These are phyloP conservation scores for Meripilus lineatus DNA, from an alignment of 1,284 basidiomycete species.

Conservation along the genomic window DNA sequence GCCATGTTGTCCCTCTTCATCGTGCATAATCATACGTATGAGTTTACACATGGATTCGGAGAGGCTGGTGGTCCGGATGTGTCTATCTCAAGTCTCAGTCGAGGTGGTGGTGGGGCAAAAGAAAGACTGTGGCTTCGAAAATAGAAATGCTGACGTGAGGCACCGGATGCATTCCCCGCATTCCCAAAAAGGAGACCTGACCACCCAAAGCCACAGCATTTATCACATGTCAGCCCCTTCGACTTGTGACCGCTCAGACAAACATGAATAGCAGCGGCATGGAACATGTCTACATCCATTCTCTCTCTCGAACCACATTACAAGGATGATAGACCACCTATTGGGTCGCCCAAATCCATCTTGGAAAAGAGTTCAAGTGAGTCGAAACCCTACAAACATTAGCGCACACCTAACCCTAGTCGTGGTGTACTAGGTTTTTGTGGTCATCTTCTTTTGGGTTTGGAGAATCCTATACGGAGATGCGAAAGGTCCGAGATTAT, in stretches of 20 bases:
- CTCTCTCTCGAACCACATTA: slow-evolving; percentile 12
- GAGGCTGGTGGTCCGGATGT: no score
- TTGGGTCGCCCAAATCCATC: slow-evolving; percentile 33
- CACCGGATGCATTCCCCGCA: no score
- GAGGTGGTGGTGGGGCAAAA: no score
- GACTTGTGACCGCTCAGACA: not conserved
- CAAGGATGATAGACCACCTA: slow-evolving; percentile 34
- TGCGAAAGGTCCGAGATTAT: slow-evolving; percentile 57
- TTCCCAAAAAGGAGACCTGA: not conserved
- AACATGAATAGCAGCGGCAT: not conserved
- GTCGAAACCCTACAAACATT: no score
- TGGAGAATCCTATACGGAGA: slow-evolving; percentile 75
- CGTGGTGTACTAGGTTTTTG: slow-evolving; percentile 64
- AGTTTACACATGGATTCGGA: no score
- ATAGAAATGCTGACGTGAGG: no score
- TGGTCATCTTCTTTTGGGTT: slow-evolving; percentile 88
- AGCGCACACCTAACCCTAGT: no score
- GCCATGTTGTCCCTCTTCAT: no score
- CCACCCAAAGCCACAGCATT: not conserved
- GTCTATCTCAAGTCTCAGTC: no score
- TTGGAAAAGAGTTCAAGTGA: slow-evolving; percentile 34
- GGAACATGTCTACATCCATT: slow-evolving; percentile 5
- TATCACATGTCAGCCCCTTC: slow-evolving; percentile 24
- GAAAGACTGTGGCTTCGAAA: no score
- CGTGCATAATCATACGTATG: no score